These are phyloP conservation scores for Medicago ruthenica DNA, from an alignment of 306 rosid genomes.

Conservation along the genomic window DNA sequence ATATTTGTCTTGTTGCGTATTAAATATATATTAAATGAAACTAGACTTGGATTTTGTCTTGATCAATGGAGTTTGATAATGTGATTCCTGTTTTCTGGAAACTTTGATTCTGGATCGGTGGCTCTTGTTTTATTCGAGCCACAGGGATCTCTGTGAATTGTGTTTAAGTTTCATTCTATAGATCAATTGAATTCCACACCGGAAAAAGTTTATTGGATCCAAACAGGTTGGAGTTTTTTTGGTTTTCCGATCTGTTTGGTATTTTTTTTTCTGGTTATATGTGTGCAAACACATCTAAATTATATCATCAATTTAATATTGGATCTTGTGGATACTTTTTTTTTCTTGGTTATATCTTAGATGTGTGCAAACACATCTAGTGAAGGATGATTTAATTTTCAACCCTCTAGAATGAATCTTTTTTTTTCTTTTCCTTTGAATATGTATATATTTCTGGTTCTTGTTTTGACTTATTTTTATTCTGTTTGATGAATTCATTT, in stretches of 20 bases:
- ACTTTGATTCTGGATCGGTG: neutral
- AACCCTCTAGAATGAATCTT: neutral
- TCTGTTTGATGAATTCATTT: constrained; percentile 45
- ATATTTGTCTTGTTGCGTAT: neutral
- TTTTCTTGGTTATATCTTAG: neutral
- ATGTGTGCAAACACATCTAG: too few species aligned
- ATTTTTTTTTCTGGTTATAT: neutral
- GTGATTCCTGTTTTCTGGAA: neutral
- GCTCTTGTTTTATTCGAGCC: constrained; percentile 8
- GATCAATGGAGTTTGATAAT: neutral
- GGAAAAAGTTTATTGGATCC: neutral
- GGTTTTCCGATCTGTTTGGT: neutral
- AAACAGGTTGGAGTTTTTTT: neutral
- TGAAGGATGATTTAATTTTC: neutral
- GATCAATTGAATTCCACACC: neutral
- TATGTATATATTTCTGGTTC: constrained; percentile 20
- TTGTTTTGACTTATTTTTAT: neutral
- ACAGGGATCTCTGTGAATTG: neutral
- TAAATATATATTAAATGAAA: neutral
- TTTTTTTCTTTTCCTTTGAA: neutral
- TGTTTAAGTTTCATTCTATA: neutral
- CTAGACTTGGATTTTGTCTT: constrained; percentile 5
- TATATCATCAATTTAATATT: constrained; percentile 10
- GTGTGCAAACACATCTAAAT: neutral
- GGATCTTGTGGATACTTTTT: constrained; percentile 40